Base-by-base conservation (phyloP, 805 yeast genomes). In the Pichia thaimueangensis region DNA sequence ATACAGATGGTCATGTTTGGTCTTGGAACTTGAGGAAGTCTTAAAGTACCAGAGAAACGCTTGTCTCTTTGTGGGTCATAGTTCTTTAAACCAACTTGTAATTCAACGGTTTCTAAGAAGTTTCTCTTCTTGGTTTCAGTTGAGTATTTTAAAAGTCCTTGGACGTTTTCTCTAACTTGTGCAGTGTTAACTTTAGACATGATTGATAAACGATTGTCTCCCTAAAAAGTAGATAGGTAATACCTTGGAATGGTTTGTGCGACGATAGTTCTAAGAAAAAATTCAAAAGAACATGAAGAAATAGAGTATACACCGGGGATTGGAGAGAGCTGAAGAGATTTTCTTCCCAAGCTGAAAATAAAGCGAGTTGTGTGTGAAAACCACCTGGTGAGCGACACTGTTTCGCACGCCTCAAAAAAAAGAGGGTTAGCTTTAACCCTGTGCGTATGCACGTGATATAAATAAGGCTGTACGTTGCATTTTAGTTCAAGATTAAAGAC, bases 31-130 rank as follows among this genome's bases (percentile, higher is more conserved):
- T 81, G 82, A 69, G 99, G 99, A 64, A 93, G 80, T 78, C 82
- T 93, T 77, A 93, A 82, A 69, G 97, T 68, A 78, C 99, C 99
- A 71, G 97, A 91, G 97, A 93, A 93, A 88, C 99, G 97, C 89
- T 93, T 93, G 78, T 93, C 99, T 86, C 98, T 89, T 81, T 93
- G 98, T 70, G 99, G 97, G 73, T 93, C 99, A 77, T 93, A 93
- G 95, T 93, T 93, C 89, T 93, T 93, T 65, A 93, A 82, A 74
- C 98, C 98, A 68, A 93, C 95, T 80, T 93, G 98, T 70, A 93
- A 81, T 80, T 93, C 99, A 66, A 93, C 89, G 73, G 99, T 91
- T 84, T 93, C 99, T 76, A 91, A 85, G 80, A 93, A 93, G 95
- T 93, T 93, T 84, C 99, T 89, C 96, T 93, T 91, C 86, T 93